phyloP scores from a whole-genome alignment of 768 basidiomycete species.

The Kwoniella sp. region DNA sequence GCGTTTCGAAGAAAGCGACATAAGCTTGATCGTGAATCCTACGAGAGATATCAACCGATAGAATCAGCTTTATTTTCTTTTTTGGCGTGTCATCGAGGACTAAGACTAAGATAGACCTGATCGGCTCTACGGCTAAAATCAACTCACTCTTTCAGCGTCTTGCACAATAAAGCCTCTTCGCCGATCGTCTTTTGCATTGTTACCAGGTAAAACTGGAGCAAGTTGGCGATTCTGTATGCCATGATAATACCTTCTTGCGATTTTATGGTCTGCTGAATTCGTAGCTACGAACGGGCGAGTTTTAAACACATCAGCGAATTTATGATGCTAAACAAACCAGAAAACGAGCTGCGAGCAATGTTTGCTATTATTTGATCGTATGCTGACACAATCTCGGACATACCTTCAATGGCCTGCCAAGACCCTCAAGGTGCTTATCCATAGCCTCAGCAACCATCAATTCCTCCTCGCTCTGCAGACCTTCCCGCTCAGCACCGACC shows the following conservation, averaged over 20 bases:
- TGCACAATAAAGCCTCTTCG: constrained; percentile 72
- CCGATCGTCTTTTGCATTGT: constrained; percentile 94
- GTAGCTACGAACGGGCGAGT: constrained; percentile 60
- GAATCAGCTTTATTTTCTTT: constrained; percentile 1
- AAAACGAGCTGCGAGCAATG: no score
- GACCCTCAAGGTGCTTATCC: constrained; percentile 76
- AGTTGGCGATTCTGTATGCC: constrained; percentile 87
- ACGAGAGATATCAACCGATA: constrained; percentile 8
- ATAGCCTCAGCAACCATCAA: constrained; percentile 77
- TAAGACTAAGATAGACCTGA: not conserved
- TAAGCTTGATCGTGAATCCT: constrained; percentile 82
- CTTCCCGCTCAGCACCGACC: constrained; percentile 70
- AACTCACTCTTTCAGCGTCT: constrained; percentile 76
- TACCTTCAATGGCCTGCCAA: constrained; percentile 88
- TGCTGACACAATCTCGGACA: no score
- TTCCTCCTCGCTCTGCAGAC: constrained; percentile 60
- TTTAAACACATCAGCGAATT: not conserved
- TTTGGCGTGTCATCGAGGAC: no score
- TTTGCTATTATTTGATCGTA: no score
- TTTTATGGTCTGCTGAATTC: constrained; percentile 89
- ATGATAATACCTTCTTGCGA: constrained; percentile 92
- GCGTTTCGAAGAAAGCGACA: constrained; percentile 81
- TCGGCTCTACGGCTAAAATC: not conserved
- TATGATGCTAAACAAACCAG: no score
- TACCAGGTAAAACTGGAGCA: constrained; percentile 90